Evolutionary conservation across 2,329 filamentous ascomycete species (phyloP), one percentile per base, ranked within the genome.

Genomic region (Beauveria medogensis): DNA sequence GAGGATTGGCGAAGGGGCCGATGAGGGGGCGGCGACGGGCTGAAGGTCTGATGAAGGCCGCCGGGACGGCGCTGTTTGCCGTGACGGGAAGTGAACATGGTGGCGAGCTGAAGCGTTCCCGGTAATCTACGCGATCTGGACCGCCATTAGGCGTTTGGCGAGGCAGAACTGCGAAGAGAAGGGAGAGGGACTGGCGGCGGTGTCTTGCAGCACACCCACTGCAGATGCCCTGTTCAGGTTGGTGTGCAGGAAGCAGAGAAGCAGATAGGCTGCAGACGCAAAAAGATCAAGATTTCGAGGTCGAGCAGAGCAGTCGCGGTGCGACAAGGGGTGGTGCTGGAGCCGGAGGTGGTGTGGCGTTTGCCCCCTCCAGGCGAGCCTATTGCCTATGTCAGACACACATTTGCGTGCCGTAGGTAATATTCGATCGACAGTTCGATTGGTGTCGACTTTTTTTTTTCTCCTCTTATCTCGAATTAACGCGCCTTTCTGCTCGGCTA

Each of bases 21-120:
- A n/a, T 64, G 67, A n/a, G 71, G 67, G 9, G 72, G 71, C 22
- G 71, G 69, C 30, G 72, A 73, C 55, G 64, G 64, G 63, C 68
- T 68, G 59, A 67, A 66, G 60, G 68, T 66, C 57, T 64, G 70
- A 52, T 65, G 70, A 55, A 66, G 64, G 59, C 70, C 69, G 58
- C 68, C 66, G 46, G 43, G 43, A 51, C 61, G 61, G 67, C 71
- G 73, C 67, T 70, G 71, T 66, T 68, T 69, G 58, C 67, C 68
- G 64, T 68, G 68, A 65, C 70, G 70, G 64, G 73, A 74, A 63
- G 71, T 70, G 67, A 75, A 73, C 73, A 76, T 75, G 63, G 65
- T 67, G 3, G 16, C 40, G 58, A 60, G 51, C 58, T 55, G n/a
- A 46, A 30, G 51, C 30, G 20, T 55, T 30, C 43, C 51, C 58